Base-by-base conservation (phyloP, 2,329 filamentous ascomycete genomes). In the Chaetomium olivaceum region DNA sequence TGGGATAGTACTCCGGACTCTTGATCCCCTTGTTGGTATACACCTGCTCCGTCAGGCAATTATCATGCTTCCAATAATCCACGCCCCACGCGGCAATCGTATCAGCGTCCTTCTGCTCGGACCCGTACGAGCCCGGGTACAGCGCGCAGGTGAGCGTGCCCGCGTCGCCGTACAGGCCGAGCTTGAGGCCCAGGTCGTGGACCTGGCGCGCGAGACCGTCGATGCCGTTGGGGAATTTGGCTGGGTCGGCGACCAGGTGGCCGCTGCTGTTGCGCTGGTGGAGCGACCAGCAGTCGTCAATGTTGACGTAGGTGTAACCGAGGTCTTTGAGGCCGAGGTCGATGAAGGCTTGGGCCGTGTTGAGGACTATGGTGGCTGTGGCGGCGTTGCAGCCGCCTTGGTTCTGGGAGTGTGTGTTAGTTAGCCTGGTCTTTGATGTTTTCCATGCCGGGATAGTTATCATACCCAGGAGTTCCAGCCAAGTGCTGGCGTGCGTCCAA, bases 131-230 rank as follows among this genome's bases (percentile, higher is more conserved):
- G 0, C 81, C 87, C 14, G 84, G 82, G 71, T 87, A 88, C 4
- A 81, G 81, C 1, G 80, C 86, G 70, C 86, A 88, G 2, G 84
- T 86, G 14, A 36, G 25, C 31, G 19, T 54, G 23, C 73, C 58
- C 65, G 83, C 83, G 72, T 82, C 83, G 69, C 83, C 83, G 71
- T 90, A 90, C 64, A 90, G 87, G 0, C 87, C 87, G 11, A 88
- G 76, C 72, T 89, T 89, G 54, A 90, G 71, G 1, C 85, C 85
- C 67, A 86, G 71, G 1, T 70, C 75, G 66, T 89, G 87, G 23
- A 89, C 79, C 64, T 83, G 72, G 27, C 82, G 75, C 1, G 85
- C 85, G 1, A 84, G 74, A 0, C 81, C 80, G 9, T 78, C 79
- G 66, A 90, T 87, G 0, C 87, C 87, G 21, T 80, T 76, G 0